Percentiles rank a stretch among this genome's conserved stretches.
These are phyloP conservation scores for Cryphonectria naterciae DNA, from an alignment of 2,329 filamentous ascomycete genomes.

Conservation along the genomic window DNA sequence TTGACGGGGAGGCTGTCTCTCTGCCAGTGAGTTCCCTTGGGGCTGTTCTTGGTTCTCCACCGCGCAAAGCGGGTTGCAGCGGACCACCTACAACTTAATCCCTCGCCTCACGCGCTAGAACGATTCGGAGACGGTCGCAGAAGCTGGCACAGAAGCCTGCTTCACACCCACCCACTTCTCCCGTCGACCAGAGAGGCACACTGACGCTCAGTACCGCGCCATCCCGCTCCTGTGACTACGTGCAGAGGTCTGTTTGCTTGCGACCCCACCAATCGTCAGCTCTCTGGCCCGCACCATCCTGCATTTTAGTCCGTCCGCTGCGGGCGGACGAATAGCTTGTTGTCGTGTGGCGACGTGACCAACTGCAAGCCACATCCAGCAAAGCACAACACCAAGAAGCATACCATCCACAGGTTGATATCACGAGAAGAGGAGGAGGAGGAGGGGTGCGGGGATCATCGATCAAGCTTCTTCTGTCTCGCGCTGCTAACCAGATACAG, in stretches of 20 bases:
- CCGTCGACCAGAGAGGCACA: background rate
- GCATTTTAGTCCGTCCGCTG: constrained; percentile 7
- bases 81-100: background rate
- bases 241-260: background rate
- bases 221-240: constrained; percentile 26
- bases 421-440: background rate
- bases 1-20: background rate
- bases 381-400: background rate
- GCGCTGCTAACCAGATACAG: background rate
- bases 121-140: constrained; percentile 1
- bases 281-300: background rate
- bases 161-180: constrained; percentile 28
- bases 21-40: background rate
- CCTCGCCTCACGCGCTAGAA: constrained; percentile 29
- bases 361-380: constrained; percentile 13
- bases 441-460: background rate
- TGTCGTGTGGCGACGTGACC: constrained; percentile 12
- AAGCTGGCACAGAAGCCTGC: constrained; percentile 28
- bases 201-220: constrained; percentile 17
- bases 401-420: background rate
- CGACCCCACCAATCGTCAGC: constrained; percentile 19
- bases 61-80: background rate
- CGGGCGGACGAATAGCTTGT: constrained; percentile 13
- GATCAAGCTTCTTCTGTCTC: background rate
- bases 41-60: background rate